Evolutionary conservation across 2,329 filamentous ascomycete species (phyloP).

Genomic region (Microthyrium microscopicum): DNA sequence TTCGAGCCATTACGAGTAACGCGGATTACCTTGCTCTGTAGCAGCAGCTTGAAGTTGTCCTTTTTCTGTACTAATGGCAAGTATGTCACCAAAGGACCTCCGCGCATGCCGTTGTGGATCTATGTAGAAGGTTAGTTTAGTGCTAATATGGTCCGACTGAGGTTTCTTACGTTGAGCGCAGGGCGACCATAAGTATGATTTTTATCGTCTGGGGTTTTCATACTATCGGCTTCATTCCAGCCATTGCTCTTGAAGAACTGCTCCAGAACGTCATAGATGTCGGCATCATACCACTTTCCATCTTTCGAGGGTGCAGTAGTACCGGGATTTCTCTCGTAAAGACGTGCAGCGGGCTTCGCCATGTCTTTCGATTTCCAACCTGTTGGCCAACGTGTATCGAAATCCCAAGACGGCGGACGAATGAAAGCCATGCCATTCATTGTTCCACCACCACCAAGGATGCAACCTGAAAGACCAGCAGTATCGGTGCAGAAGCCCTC

Average conservation of each 20-base stretch:
- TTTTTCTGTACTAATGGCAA: slow-evolving; percentile 28
- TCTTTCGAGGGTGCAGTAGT: slow-evolving; percentile 29
- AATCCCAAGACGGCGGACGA: slow-evolving; percentile 35
- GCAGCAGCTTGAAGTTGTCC: slow-evolving; percentile 28
- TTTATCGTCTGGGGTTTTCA: slow-evolving; percentile 29
- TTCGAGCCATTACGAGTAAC: slow-evolving; percentile 24
- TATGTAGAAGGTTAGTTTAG: slow-evolving; percentile 26
- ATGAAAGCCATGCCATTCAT: slow-evolving; percentile 39
- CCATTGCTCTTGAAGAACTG: slow-evolving; percentile 22
- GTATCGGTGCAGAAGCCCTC: slow-evolving; percentile 25
- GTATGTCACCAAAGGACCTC: slow-evolving; percentile 33
- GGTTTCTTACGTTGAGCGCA: too few species aligned
- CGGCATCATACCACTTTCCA: slow-evolving; percentile 29
- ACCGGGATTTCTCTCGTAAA: slow-evolving; percentile 28
- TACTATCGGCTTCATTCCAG: slow-evolving; percentile 33
- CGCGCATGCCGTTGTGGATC: slow-evolving; percentile 32
- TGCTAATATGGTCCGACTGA: too few species aligned
- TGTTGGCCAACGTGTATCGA: slow-evolving; percentile 31
- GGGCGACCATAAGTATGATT: slow-evolving; percentile 30
- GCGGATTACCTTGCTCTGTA: slow-evolving; percentile 25
- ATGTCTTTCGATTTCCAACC: slow-evolving; percentile 37
- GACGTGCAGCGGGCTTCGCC: slow-evolving; percentile 25
- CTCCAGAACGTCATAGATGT: slow-evolving; percentile 22
- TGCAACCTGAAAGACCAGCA: slow-evolving; percentile 32
- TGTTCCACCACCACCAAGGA: slow-evolving; percentile 34